A percentile compares a stretch with the other conserved stretches of the same genome.
Evolutionary conservation across 2,329 filamentous ascomycete species (phyloP).

Genomic region (Fusarium sp.): DNA sequence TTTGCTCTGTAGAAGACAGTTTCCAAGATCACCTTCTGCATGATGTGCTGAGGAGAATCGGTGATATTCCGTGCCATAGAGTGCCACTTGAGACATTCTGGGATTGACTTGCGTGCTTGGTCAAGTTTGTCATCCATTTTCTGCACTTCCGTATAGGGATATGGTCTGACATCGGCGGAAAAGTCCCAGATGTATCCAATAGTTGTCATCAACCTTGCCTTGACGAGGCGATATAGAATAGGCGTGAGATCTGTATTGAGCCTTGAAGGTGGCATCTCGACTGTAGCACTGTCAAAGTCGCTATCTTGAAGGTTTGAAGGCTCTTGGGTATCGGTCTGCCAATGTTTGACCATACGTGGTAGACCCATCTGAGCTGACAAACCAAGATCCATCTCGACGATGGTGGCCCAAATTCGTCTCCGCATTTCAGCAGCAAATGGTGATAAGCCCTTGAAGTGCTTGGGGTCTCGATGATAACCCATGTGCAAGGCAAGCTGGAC

Average conservation of each 20-base stretch:
- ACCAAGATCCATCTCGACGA: constrained; percentile 56
- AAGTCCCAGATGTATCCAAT: constrained; percentile 22
- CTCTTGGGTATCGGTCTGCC: constrained; percentile 55
- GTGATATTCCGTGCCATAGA: constrained; percentile 12
- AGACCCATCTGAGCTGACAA: constrained; percentile 61
- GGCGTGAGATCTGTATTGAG: constrained; percentile 5
- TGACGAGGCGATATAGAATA: constrained; percentile 15
- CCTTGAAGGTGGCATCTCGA: not conserved
- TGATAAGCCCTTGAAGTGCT: constrained; percentile 55
- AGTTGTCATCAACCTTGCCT: constrained; percentile 1
- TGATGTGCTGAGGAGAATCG: constrained; percentile 8
- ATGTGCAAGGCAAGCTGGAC: constrained; percentile 54
- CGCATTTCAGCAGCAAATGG: constrained; percentile 60
- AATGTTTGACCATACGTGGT: constrained; percentile 56
- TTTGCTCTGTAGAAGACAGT: constrained; percentile 5
- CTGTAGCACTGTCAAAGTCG: constrained; percentile 52
- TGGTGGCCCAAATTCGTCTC: constrained; percentile 56
- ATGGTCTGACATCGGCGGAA: not conserved
- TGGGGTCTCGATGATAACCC: constrained; percentile 60
- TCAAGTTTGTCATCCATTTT: constrained; percentile 12
- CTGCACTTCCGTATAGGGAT: not conserved
- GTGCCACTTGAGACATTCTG: constrained; percentile 15
- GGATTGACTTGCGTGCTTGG: not conserved
- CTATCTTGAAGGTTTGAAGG: constrained; percentile 59
- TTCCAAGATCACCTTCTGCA: constrained; percentile 3